Base-by-base conservation (phyloP, 345 rosid genomes). In the Hypericum androsaemum region DNA sequence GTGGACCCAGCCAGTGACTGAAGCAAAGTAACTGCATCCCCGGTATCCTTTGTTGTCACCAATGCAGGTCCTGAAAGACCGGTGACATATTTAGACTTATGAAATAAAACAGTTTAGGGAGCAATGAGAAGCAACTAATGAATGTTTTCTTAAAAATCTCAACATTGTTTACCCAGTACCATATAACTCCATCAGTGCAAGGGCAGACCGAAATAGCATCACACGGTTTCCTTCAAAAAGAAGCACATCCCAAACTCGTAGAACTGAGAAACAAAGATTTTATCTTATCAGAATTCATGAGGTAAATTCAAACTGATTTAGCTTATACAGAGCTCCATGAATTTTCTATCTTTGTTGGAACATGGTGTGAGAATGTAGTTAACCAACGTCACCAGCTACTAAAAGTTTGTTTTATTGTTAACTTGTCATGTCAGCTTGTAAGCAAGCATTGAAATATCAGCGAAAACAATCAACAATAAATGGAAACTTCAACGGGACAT, bases 171-270 rank as follows among this genome's bases (percentile, higher is more conserved):
- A 65, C 53, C 70, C 79, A 41, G 62, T 92, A 92, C 99, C 97
- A 68, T 94, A 94, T 73, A 94, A 73, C 69, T 94, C 99, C 99
- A 94, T 80, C 74, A 94, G 68, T 63, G 99, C 89, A 65, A 94
- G 94, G 37, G 97, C 90, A 6, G 99, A 88, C 66, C 87, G 77
- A 61, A 88, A 82, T 57, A 94, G 85, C 99, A 88, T 94, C 72
- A 94, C 97, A 40, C 97, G 84, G 60, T 78, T 83, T 66, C 99
- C 97, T 78, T 94, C 99, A 71, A 73, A 94, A 59, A 94, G 90
- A 64, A 94, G 90, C 63, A 94, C 97, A 65, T 94, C 99, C 99
- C 99, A 94, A 59, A 94, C 73, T 62, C 99, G 86, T 68, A 94
- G 99, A 72, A 94, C 99, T 94, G 85, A 44, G 32, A 22, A 22